Percentiles rank a stretch among this genome's conserved stretches.
Evolutionary conservation across 805 yeast genomes (phyloP).

Genomic region (Kuraishia piskuri): DNA sequence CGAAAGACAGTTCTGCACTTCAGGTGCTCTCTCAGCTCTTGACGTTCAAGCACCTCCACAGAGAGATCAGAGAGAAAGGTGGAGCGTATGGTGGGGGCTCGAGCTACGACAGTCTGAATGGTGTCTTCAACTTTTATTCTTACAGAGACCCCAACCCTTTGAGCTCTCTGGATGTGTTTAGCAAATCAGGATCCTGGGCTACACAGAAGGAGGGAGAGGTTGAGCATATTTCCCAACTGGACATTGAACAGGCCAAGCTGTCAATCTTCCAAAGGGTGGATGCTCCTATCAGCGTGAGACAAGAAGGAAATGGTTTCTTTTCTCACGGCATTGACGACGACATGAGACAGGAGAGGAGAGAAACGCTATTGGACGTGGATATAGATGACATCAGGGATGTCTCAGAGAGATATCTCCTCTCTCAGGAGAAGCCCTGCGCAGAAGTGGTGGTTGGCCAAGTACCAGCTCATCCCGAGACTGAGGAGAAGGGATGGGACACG

Average conservation of each 20-base stretch:
- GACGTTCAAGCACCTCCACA: slow-evolving; percentile 77
- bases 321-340: slow-evolving; percentile 66
- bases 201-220: slow-evolving; percentile 15
- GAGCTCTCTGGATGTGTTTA: slow-evolving; percentile 56
- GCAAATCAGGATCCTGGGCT: slow-evolving; percentile 41
- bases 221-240: slow-evolving; percentile 43
- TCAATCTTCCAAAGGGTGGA: slow-evolving; percentile 88
- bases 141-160: slow-evolving; percentile 90
- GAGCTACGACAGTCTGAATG: slow-evolving; percentile 70
- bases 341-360: slow-evolving; percentile 75
- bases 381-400: slow-evolving; percentile 52
- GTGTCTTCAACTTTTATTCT: slow-evolving; percentile 74
- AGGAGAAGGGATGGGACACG: neutral
- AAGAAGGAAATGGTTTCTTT: slow-evolving; percentile 66
- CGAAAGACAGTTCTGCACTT: slow-evolving; percentile 75
- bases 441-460: neutral
- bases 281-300: slow-evolving; percentile 75
- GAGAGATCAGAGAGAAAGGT: slow-evolving; percentile 88
- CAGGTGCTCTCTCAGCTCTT: slow-evolving; percentile 75
- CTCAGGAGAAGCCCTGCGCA: neutral
- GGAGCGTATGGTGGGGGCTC: slow-evolving; percentile 99
- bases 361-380: slow-evolving; percentile 58
- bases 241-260: slow-evolving; percentile 82
- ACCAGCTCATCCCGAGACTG: neutral
- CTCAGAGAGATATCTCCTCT: slow-evolving; percentile 45